Base-by-base conservation (phyloP, 2,329 filamentous ascomycete species). In the Penicillium hesseltinei region DNA sequence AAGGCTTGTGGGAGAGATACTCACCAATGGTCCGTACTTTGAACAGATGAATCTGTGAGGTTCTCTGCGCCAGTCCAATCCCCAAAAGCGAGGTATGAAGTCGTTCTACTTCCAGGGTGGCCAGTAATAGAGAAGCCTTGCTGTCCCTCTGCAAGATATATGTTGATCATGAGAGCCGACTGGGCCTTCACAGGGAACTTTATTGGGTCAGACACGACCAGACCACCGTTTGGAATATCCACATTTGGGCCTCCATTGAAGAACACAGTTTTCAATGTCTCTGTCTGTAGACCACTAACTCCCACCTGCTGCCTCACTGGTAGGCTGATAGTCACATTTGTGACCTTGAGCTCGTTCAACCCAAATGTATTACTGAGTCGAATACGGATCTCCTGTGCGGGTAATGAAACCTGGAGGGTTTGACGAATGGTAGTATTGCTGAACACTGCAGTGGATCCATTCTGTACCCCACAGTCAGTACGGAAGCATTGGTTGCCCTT, bases 351-450 rank as follows among this genome's bases (percentile, higher is more conserved):
- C 60, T 84, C 80, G 36, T 80, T 84, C 2, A 78, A 70, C 2
- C 87, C 86, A 62, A 89, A 89, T 0, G 81, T 82, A 67, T 90
- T 89, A 43, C 85, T 87, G 50, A 89, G 77, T 45, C 84, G 82
- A 36, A 89, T 72, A 10, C 87, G 83, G 59, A 89, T 79, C 23
- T 83, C 78, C 3, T 80, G 73, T 3, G 82, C 80, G 1, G 78
- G 80, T 5, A 86, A 77, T 8, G 84, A 84, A 62, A 86, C 75
- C 61, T 85, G 82, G 15, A 88, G 69, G 0, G 86, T 89, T 70
- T 89, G 87, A 3, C 87, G 84, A 60, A 89, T 79, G 0, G 87
- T 88, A 2, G 84, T 81, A 64, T 88, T 82, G 45, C 75, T 73
- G 67, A 88, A 87, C 6, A 85, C 80, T n/a, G 76, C 69, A 11